Base-by-base conservation (phyloP, 495 filamentous ascomycete species). In the Penicillium waksmanii region DNA sequence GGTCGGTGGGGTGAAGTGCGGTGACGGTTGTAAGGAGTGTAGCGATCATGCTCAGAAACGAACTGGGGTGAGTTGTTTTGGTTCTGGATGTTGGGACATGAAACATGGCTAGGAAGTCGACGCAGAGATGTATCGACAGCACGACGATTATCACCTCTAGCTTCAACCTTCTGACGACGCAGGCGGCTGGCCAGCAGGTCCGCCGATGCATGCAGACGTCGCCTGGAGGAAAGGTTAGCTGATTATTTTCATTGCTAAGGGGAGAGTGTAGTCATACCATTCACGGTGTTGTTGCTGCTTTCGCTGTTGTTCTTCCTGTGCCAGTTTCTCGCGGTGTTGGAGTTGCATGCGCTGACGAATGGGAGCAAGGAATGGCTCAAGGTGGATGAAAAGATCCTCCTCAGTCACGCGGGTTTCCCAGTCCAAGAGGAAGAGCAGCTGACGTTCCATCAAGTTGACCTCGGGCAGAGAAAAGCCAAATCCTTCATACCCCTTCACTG, bases 361-460 rank as follows among this genome's bases (percentile, higher is more conserved):
- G 33, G 93, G 93, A 13, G 83, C 85, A 19, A 98, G 81, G 80
- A 98, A 98, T 47, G 85, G 85, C 61, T 97, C 93, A 9, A 98
- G 81, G 69, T 96, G 92, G 47, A 76, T 82, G 74, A 96, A 90
- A 17, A 98, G 86, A 72, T 98, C 93, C 44, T 91, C 84, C 55
- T 90, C 84, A 21, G 79, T 87, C 68, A 98, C 91, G 53, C 91
- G 83, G 56, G 94, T 83, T 59, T 98, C 93, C 91, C 91, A 98
- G 69, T 97, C 92, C 25, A 98, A 77, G 49, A 98, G 84, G 80
- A 90, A 93, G 40, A 98, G 86, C 33, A 98, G 84, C 75, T 98
- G 94, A 80, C 95, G 95, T 81, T 98, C 94, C 94, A 98, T 98
- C 50, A 97, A 82, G 79, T 97, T 98, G 58, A 98, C 94, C 77